Percentiles rank a stretch among this genome's conserved stretches.
phyloP scores from a whole-genome alignment of 2,329 filamentous ascomycete genomes.

The Macrophomina tecta region DNA sequence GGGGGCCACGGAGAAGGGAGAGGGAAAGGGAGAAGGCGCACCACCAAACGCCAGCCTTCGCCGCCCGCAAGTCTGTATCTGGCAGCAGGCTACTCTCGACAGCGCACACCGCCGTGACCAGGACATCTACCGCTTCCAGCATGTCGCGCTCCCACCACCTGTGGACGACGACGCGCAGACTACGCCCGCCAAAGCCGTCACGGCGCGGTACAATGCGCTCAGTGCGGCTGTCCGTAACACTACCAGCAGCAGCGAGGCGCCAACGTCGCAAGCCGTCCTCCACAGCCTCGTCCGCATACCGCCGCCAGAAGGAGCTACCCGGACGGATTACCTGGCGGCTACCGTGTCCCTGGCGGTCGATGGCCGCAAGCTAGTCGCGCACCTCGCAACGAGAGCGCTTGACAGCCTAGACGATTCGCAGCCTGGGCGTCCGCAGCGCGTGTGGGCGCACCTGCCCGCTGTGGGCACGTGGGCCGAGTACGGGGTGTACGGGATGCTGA shows the following conservation, averaged over 20 bases:
- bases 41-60: too few species aligned
- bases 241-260: conserved; percentile 30
- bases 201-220: neutral
- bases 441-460: conserved; percentile 40
- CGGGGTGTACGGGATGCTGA: conserved; percentile 37
- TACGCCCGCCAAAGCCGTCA: neutral
- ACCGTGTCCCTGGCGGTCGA: neutral
- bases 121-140: neutral
- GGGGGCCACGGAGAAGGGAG: too few species aligned
- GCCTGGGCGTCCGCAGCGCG: conserved; percentile 22
- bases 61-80: neutral
- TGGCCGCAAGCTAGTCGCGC: neutral
- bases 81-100: neutral
- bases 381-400: neutral
- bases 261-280: neutral
- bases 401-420: neutral
- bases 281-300: neutral
- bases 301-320: neutral
- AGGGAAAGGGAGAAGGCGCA: too few species aligned
- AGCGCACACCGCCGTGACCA: too few species aligned
- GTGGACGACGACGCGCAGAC: neutral
- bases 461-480: conserved; percentile 40
- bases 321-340: neutral
- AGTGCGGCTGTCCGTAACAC: conserved; percentile 34
- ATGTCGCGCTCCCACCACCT: neutral